Evolutionary conservation across 768 basidiomycete genomes (phyloP), one percentile per base, ranked within the genome.

Genomic region (Cystoderma amianthinum): DNA sequence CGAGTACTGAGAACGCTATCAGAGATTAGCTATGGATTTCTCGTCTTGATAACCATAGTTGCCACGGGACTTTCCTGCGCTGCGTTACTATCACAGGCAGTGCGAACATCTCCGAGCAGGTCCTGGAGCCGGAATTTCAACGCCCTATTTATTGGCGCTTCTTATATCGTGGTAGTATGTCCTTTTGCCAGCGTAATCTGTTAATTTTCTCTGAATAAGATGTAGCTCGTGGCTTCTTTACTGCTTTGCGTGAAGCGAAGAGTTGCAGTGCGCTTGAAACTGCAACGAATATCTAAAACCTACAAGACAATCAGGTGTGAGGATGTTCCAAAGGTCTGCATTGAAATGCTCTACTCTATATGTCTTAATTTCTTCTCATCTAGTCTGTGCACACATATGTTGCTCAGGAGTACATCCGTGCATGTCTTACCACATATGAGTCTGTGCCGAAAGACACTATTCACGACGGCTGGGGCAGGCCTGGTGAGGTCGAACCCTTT

Each of bases 391-490:
- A 78, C 49, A 68, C 72, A 42, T 84, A 82, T 48, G 74, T 89
- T 43, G 66, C 72, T 39, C 81, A 82, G 54, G 87, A 91, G 53
- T 87, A 81, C 56, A 70, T 78, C n/a, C 81, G 87, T 18, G 65
- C 78, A 15, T 86, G 83, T 58, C 63, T 87, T 30, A 70, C 88
- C 48, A 68, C 80, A 6, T 78, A 82, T 59, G 78, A 83, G 58
- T 80, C 82, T 21, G 69, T 80, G 46, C 86, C 87, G 16, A 77
- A 75, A 57, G 73, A 76, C 41, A 74, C 72, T 3, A 59, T 66
- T 50, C 85, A 83, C 49, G 74, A 78, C 32, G 87, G 87, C 10
- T 89, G 86, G 85, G 85, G 87, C 17, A 62, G 68, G 48, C 85
- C 79, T 46, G 81, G 82, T 80, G 51, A 30, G 68, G 53, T 20